Conservation (phyloP, 441 rosid genomes). For the Gossypium davidsonii region DNA sequence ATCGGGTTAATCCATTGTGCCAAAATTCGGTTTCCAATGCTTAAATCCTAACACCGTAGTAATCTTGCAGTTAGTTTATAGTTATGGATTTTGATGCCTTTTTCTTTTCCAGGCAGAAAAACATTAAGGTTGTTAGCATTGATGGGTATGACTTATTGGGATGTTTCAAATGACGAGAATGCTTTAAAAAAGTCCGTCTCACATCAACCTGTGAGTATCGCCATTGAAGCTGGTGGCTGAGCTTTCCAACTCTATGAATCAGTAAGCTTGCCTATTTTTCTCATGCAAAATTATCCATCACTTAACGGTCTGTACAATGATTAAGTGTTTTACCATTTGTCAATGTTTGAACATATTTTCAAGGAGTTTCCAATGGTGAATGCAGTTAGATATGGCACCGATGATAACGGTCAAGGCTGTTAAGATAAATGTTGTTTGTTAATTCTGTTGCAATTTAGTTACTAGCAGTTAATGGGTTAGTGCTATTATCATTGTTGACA, state of each 20-base stretch:
- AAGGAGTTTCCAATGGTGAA: slow-evolving; percentile 56
- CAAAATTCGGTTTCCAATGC: slow-evolving; percentile 23
- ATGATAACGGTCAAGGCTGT: slow-evolving; percentile 40
- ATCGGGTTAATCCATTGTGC: no score
- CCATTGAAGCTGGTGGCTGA: slow-evolving; percentile 62
- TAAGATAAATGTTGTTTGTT: no score
- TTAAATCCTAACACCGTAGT: not conserved
- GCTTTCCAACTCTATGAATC: slow-evolving; percentile 52
- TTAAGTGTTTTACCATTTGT: not conserved
- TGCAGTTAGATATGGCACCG: slow-evolving; percentile 61
- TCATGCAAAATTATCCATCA: not conserved
- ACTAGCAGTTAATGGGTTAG: no score
- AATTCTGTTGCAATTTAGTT: no score
- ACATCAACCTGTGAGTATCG: slow-evolving; percentile 62
- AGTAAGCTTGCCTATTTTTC: slow-evolving; percentile 25
- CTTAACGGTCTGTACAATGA: not conserved
- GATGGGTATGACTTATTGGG: slow-evolving; percentile 51
- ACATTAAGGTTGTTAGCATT: slow-evolving; percentile 48
- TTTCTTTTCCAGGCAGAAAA: slow-evolving; percentile 25
- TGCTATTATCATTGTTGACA: no score
- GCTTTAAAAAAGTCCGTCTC: slow-evolving; percentile 57
- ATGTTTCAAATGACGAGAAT: slow-evolving; percentile 41
- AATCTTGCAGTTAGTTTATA: not conserved
- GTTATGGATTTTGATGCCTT: not conserved
- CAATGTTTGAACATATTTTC: not conserved